Evolutionary conservation across 2,329 filamentous ascomycete genomes (phyloP).

Genomic region (Nannizziopsis arthrosporioides): DNA sequence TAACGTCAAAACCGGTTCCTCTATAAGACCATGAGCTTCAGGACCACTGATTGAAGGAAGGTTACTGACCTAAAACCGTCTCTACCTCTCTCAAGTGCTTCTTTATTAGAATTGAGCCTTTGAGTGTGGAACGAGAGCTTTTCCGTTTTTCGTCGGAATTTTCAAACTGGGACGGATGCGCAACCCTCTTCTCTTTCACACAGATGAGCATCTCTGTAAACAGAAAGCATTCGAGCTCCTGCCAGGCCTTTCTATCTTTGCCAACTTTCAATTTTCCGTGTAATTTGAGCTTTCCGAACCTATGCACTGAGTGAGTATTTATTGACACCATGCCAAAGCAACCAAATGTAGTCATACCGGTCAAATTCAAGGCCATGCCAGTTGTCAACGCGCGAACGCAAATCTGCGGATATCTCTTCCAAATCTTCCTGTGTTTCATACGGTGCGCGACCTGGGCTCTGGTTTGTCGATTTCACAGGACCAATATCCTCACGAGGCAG

Average conservation of each 20-base stretch:
- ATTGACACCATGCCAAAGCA: not conserved
- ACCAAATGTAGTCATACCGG: slow-evolving; percentile 41
- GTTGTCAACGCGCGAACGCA: slow-evolving; percentile 84
- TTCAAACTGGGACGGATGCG: slow-evolving; percentile 48
- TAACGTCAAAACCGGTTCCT: slow-evolving; percentile 76
- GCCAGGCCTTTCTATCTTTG: slow-evolving; percentile 93
- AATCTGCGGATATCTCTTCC: slow-evolving; percentile 72
- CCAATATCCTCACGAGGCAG: slow-evolving; percentile 38
- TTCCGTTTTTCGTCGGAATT: slow-evolving; percentile 46
- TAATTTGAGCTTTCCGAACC: slow-evolving; percentile 82
- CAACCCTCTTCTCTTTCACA: slow-evolving; percentile 86
- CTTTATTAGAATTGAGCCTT: slow-evolving; percentile 96
- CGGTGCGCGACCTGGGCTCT: slow-evolving; percentile 37
- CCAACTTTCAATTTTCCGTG: slow-evolving; percentile 86
- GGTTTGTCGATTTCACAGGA: slow-evolving; percentile 18
- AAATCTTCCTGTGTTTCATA: slow-evolving; percentile 65
- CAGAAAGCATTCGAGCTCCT: slow-evolving; percentile 91
- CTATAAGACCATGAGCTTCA: slow-evolving; percentile 26
- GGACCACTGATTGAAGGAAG: not conserved
- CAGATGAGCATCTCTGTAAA: slow-evolving; percentile 99
- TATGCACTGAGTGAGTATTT: slow-evolving; percentile 23
- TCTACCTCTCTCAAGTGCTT: slow-evolving; percentile 93
- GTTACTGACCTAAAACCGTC: slow-evolving; percentile 35
- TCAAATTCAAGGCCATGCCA: slow-evolving; percentile 95
- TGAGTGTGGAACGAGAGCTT: slow-evolving; percentile 69